phyloP scores from a whole-genome alignment of 164 flowering plant genomes.

The Vitis cinerea region DNA sequence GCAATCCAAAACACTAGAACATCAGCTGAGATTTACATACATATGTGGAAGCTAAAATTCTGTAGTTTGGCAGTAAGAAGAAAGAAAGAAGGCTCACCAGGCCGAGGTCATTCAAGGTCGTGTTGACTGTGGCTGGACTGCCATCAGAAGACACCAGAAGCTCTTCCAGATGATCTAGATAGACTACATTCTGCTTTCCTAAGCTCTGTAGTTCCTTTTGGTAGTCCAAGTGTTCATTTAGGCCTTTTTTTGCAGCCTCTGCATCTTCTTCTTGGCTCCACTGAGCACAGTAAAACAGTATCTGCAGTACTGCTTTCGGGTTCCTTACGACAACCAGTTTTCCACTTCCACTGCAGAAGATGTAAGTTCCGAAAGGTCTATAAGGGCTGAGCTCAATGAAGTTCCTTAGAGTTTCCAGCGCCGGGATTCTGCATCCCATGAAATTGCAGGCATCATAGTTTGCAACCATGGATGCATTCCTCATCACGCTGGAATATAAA shows the following conservation, averaged over 20 bases:
- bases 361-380: conserved; percentile 7
- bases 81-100: conserved; percentile 42
- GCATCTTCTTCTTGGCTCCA: conserved; percentile 26
- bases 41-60: too few relatives aligned
- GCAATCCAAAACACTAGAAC: conserved; percentile 9
- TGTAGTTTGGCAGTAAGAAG: neutral
- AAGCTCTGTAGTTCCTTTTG: conserved; percentile 32
- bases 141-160: conserved; percentile 42
- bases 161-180: conserved; percentile 31
- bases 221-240: conserved; percentile 51
- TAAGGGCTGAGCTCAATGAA: conserved; percentile 10
- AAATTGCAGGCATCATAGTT: conserved; percentile 4
- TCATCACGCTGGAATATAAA: neutral
- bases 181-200: conserved; percentile 29
- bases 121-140: conserved; percentile 7
- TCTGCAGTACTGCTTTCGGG: conserved; percentile 72
- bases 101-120: conserved; percentile 53
- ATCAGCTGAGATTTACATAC: too few relatives aligned
- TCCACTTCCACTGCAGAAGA: neutral
- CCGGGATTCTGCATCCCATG: conserved; percentile 3
- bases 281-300: conserved; percentile 59
- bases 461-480: conserved; percentile 1
- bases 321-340: conserved; percentile 32
- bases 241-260: conserved; percentile 31
- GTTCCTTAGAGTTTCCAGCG: neutral